Base-by-base conservation (phyloP, 768 basidiomycete species). In the Lentinula edodes region DNA sequence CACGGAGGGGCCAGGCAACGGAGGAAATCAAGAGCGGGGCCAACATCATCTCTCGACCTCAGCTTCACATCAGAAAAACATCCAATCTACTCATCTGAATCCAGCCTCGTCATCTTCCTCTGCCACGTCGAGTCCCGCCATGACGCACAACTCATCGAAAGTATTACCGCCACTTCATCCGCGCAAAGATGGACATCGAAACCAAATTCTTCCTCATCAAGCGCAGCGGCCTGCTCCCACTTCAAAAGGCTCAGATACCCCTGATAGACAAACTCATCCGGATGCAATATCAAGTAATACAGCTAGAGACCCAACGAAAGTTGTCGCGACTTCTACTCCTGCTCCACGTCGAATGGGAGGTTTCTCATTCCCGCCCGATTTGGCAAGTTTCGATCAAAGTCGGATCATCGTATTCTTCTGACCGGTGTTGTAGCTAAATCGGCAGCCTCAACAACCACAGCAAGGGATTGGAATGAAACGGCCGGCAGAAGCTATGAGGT, bases 1-100 rank as follows among this genome's bases (percentile, higher is more conserved):
- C 23, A 78, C 75, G 32, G 80, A 80, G 35, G 38, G 58, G 10
- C 10, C 35, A 35, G 45, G 5, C 13, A 20, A 50, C 2, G 23
- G 48, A 23, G 36, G 38, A 42, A 28, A 34, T 39, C 38, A 23
- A 18, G 51, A 5, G 32, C 15, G 16, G 18, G 41, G 6, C 51
- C 13, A 28, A 34, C 5, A 15, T 23, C 8, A 35, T 51, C 38
- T 20, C 16, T 60, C 36, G 36, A 12, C 35, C 15, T 38, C 46
- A 10, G n/a, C 18, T 13, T 5, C 34, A 38, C 16, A 20, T 36
- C 34, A 23, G 16, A 32, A 3, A 32, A 50, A 39, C 20, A 4
- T 6, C 5, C 50, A 60, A 60, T n/a, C 32, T 1, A 38, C 35
- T 16, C 58, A 32, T 10, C 16, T 18, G 18, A 36, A 52, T 9